Conservation (phyloP, 768 basidiomycete genomes). For the Pleurotus giganteus region DNA sequence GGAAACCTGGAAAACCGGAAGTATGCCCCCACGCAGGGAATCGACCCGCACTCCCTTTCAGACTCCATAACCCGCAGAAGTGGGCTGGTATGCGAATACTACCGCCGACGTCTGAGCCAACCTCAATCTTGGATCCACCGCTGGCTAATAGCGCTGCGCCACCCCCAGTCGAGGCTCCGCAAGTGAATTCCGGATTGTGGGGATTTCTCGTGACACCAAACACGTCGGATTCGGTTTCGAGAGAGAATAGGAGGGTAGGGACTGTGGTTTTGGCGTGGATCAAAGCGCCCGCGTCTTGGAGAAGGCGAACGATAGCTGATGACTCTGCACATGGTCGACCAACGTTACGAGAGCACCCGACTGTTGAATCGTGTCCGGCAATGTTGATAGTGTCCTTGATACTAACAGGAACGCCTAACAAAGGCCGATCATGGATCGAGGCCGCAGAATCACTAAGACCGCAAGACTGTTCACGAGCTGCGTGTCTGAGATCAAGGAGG, state of each 20-base stretch:
- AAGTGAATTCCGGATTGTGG: constrained; percentile 46
- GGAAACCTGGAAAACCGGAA: constrained; percentile 51
- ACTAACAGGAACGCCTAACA: constrained; percentile 20
- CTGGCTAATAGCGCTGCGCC: constrained; percentile 66
- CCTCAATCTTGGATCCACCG: constrained; percentile 63
- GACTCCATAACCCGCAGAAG: constrained; percentile 67
- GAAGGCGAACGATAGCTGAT: constrained; percentile 52
- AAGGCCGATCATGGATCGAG: constrained; percentile 16
- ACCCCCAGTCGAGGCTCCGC: constrained; percentile 70
- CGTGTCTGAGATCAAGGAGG: background rate
- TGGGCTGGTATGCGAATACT: constrained; percentile 73
- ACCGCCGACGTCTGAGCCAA: constrained; percentile 75
- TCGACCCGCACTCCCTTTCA: constrained; percentile 58
- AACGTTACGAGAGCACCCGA: constrained; percentile 56
- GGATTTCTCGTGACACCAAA: constrained; percentile 67
- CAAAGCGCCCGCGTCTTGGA: constrained; percentile 63
- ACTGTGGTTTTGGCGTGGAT: constrained; percentile 64
- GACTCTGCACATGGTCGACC: constrained; percentile 43
- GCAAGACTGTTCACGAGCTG: background rate
- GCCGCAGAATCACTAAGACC: background rate
- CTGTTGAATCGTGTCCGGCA: constrained; percentile 56
- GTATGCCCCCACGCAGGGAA: constrained; percentile 52
- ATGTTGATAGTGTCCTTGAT: constrained; percentile 43
- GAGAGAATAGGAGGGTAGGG: constrained; percentile 52
- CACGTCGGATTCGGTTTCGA: constrained; percentile 58